Conservation (phyloP, 495 filamentous ascomycete genomes). For the Venustampulla echinocandica region DNA sequence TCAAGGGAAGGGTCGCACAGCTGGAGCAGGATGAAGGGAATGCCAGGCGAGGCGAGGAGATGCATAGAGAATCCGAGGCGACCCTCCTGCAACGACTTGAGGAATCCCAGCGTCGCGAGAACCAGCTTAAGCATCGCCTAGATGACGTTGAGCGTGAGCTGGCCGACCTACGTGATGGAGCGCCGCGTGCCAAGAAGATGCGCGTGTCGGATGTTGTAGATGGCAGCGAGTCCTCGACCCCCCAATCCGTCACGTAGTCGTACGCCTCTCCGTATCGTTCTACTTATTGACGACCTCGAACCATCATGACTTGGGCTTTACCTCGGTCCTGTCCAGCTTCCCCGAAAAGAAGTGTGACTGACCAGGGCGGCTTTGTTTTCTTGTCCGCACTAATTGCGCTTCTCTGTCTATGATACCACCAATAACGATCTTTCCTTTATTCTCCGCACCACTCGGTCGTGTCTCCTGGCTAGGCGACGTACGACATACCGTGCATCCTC, state of each 20-base stretch:
- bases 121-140: conserved; percentile 71
- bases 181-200: conserved; percentile 28
- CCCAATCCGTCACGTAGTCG: conserved; percentile 18
- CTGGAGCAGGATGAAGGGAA: conserved; percentile 71
- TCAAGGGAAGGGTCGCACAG: conserved; percentile 77
- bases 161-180: conserved; percentile 29
- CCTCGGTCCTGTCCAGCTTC: neutral
- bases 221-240: conserved; percentile 23
- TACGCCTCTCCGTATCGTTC: neutral
- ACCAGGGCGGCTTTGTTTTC: neutral
- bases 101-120: conserved; percentile 66
- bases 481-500: neutral
- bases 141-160: conserved; percentile 69
- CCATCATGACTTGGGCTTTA: neutral
- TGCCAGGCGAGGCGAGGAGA: conserved; percentile 50
- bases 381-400: neutral
- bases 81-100: conserved; percentile 61
- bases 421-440: conserved; percentile 7
- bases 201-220: conserved; percentile 29
- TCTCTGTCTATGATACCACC: conserved; percentile 16
- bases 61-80: conserved; percentile 42
- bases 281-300: neutral
- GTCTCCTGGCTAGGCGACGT: neutral
- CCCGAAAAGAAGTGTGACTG: no score
- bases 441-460: neutral